Base-by-base conservation (phyloP, 2,329 filamentous ascomycete genomes). In the Xylariaceae sp. region DNA sequence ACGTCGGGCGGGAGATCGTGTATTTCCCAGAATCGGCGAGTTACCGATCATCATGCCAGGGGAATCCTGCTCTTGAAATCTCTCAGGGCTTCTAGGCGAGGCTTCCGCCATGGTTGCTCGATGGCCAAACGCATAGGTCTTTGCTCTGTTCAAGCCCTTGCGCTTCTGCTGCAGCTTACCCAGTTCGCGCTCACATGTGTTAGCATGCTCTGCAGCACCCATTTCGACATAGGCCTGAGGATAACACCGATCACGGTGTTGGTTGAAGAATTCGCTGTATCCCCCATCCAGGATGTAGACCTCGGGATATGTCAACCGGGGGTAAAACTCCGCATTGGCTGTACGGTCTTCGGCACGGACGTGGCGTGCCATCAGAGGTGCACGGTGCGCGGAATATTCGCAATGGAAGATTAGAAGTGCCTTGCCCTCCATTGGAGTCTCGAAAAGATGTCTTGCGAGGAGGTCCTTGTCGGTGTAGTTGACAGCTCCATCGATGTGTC, bases 391-490 rank as follows among this genome's bases (percentile, higher is more conserved):
- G 32, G 95, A 98, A 76, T 98, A 99, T 77, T 99, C 95, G 83
- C 95, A 99, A 77, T 99, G 95, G 67, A 99, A 91, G 64, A 99
- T 87, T 60, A 99, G 76, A 10, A 97, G 81, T 0, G 92, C 95
- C 64, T 86, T 89, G 48, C 88, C 84, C 45, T 84, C 77, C 67
- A 88, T 85, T 18, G 82, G 81, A 20, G 79, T 81, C 54, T 85
- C 77, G 73, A 99, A 96, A 47, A 99, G 84, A 64, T 93, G 86
- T 52, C 81, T 80, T 7, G 91, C 86, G 56, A 99, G 81, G 58
- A 89, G 78, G 68, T 99, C 93, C 76, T 97, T 97, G 78, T 97
- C 91, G 75, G 96, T 98, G 79, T 92, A 95, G 79, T 99, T 99
- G 76, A 96, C 81, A 43, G 95, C 95, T 18, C 90, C 90, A 65